phyloP scores from a whole-genome alignment of 345 rosid genomes.

The Sonneratia caseolaris region DNA sequence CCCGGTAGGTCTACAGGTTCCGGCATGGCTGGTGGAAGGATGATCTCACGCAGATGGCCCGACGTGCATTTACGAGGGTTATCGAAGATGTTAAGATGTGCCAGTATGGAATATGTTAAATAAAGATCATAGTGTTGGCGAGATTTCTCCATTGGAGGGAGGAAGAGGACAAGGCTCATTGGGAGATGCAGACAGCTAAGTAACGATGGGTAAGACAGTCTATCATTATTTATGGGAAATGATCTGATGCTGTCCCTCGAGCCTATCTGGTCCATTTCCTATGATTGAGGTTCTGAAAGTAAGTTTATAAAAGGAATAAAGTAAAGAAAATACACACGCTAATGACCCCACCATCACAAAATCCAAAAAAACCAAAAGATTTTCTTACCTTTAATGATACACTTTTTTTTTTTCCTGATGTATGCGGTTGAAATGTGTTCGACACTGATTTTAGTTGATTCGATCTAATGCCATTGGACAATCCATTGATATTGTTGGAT shows the following conservation, averaged over 20 bases:
- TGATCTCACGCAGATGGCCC: not conserved
- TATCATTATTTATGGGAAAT: not conserved
- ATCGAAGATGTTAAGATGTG: not conserved
- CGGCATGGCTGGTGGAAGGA: not conserved
- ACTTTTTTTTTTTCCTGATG: too few relatives aligned
- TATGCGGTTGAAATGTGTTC: too few relatives aligned
- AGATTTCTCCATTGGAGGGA: not conserved
- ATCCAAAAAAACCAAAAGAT: too few relatives aligned
- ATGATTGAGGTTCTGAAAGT: not conserved
- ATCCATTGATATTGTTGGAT: too few relatives aligned
- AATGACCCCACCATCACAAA: too few relatives aligned
- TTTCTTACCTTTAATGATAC: too few relatives aligned
- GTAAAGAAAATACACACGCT: too few relatives aligned
- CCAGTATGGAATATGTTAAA: not conserved
- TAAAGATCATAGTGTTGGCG: not conserved
- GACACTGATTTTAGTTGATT: too few relatives aligned
- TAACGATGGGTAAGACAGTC: conserved; percentile 4
- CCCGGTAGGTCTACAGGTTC: too few relatives aligned
- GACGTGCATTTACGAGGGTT: not conserved
- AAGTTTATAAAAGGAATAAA: not conserved
- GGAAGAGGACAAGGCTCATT: not conserved
- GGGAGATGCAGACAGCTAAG: conserved; percentile 35
- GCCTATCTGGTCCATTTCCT: not conserved
- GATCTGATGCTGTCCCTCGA: conserved; percentile 12
- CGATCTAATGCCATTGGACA: too few relatives aligned